Evolutionary conservation across 2,329 filamentous ascomycete genomes (phyloP).

Genomic region (Alternaria infectoria): DNA sequence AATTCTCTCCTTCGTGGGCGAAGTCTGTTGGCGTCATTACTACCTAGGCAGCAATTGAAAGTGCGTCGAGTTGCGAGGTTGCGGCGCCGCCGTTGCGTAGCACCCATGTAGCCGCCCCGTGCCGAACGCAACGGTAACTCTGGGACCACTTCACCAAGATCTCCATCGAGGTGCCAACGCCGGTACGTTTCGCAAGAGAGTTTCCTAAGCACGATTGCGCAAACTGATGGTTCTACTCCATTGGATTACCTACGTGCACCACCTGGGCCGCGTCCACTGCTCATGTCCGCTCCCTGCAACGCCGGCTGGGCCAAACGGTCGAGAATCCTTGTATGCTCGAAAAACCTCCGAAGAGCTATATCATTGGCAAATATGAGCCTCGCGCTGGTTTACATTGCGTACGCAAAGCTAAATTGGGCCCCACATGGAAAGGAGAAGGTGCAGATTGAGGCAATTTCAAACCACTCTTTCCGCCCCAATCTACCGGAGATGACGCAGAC

Average conservation of each 20-base stretch:
- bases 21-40: neutral
- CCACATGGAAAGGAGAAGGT: neutral
- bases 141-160: neutral
- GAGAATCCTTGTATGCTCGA: neutral
- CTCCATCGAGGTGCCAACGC: neutral
- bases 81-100: slow-evolving; percentile 1
- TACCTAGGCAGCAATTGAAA: neutral
- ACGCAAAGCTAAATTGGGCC: neutral
- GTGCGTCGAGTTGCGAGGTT: neutral
- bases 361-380: neutral
- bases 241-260: neutral
- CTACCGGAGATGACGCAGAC: neutral
- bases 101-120: neutral
- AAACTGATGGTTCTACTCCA: neutral
- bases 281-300: slow-evolving; percentile 11
- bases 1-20: neutral
- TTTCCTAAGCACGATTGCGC: neutral
- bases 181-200: slow-evolving; percentile 1
- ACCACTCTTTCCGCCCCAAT: neutral
- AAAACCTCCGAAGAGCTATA: neutral
- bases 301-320: neutral
- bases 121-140: neutral
- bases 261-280: neutral
- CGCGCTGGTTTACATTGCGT: neutral
- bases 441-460: neutral